Conservation (phyloP, 352 stramenopile genomes). For the Globisporangium splendens region DNA sequence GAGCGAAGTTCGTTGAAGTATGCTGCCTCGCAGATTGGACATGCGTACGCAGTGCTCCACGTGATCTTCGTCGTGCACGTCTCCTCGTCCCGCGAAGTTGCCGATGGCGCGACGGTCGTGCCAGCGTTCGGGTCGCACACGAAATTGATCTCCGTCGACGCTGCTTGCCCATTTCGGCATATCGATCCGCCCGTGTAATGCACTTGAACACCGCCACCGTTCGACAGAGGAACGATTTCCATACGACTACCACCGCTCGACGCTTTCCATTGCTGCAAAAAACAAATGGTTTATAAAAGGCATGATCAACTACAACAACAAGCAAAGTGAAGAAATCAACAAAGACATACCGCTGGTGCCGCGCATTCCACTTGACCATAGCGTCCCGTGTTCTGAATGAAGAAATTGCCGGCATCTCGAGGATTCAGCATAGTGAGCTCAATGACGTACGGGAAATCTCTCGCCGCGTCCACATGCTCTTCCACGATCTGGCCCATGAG, state of each 20-base stretch:
- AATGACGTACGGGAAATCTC: conserved; percentile 52
- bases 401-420: conserved; percentile 57
- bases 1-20: conserved; percentile 68
- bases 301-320: neutral
- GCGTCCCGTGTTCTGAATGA: conserved; percentile 56
- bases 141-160: conserved; percentile 61
- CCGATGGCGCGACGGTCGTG: conserved; percentile 34
- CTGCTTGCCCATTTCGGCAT: conserved; percentile 42
- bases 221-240: conserved; percentile 48
- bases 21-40: conserved; percentile 53
- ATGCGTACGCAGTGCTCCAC: conserved; percentile 70
- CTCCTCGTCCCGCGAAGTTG: conserved; percentile 33
- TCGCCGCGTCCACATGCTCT: conserved; percentile 42
- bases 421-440: conserved; percentile 54
- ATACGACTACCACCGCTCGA: conserved; percentile 60
- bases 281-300: neutral
- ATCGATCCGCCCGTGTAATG: conserved; percentile 46
- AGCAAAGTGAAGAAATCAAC: neutral
- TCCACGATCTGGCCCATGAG: conserved; percentile 61
- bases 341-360: conserved; percentile 46
- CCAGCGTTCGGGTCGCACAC: conserved; percentile 65
- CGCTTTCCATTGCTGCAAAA: conserved; percentile 64
- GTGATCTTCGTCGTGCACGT: conserved; percentile 54
- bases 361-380: conserved; percentile 76
- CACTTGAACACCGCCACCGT: conserved; percentile 58